phyloP scores from a whole-genome alignment of 1,284 basidiomycete genomes.

The Xerocomus nothofagi region DNA sequence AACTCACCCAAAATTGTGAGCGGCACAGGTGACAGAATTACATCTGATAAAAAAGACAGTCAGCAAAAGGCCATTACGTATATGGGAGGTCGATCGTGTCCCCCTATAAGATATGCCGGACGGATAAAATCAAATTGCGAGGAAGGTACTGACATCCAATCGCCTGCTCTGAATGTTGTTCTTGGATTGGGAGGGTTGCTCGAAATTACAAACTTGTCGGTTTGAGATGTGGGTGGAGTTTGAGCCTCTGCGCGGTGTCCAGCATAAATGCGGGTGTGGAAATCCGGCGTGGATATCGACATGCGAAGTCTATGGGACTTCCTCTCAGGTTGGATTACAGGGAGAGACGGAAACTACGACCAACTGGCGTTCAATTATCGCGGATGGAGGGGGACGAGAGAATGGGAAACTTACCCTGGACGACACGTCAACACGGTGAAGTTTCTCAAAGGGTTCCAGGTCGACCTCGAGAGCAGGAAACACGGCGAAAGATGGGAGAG shows the following conservation, averaged over 20 bases:
- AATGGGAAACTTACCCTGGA: slow-evolving; percentile 35
- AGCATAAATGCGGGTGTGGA: slow-evolving; percentile 21
- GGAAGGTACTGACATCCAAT: slow-evolving; percentile 69
- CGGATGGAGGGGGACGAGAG: neutral
- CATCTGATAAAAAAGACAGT: slow-evolving; percentile 46
- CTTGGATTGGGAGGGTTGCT: slow-evolving; percentile 76
- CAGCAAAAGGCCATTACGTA: slow-evolving; percentile 15
- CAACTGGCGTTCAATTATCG: neutral
- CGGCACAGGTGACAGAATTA: slow-evolving; percentile 56
- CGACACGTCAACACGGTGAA: slow-evolving; percentile 46
- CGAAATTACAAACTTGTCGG: slow-evolving; percentile 56
- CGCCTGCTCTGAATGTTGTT: slow-evolving; percentile 67
- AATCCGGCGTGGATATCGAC: slow-evolving; percentile 42
- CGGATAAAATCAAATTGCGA: slow-evolving; percentile 18
- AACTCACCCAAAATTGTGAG: slow-evolving; percentile 77
- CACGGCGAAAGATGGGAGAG: slow-evolving; percentile 46
- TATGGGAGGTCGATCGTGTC: slow-evolving; percentile 18
- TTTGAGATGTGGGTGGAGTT: neutral
- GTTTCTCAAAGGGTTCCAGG: slow-evolving; percentile 55
- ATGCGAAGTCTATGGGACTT: slow-evolving; percentile 34
- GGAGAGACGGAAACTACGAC: slow-evolving; percentile 22
- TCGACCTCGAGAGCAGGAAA: slow-evolving; percentile 59
- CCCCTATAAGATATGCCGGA: slow-evolving; percentile 14
- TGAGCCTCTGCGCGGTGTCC: slow-evolving; percentile 10
- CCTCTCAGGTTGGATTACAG: slow-evolving; percentile 24